A percentile compares a stretch with the other conserved stretches of the same genome.
phyloP scores from a whole-genome alignment of 1,284 basidiomycete species.

The Mycena citricolor region DNA sequence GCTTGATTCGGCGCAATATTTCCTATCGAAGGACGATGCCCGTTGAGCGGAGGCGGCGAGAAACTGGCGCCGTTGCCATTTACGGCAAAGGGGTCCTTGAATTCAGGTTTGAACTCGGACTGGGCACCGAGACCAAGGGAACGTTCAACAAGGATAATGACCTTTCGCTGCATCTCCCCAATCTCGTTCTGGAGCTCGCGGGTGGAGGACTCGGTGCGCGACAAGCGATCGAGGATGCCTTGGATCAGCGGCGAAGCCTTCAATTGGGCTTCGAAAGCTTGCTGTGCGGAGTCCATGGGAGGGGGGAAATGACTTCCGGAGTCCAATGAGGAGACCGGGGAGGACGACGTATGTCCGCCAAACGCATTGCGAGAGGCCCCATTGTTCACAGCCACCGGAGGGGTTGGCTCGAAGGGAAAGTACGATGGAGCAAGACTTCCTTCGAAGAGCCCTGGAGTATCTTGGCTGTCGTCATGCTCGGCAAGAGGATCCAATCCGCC shows the following conservation, averaged over 20 bases:
- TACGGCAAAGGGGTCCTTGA: constrained; percentile 74
- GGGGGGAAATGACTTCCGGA: constrained; percentile 63
- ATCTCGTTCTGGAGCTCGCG: constrained; percentile 76
- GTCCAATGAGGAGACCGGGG: constrained; percentile 74
- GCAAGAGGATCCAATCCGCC: constrained; percentile 52
- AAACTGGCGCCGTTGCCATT: constrained; percentile 35
- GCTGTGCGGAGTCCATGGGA: constrained; percentile 40
- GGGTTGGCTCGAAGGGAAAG: constrained; percentile 28
- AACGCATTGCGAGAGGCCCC: constrained; percentile 40
- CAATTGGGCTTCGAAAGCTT: constrained; percentile 68
- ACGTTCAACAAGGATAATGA: constrained; percentile 73
- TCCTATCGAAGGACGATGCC: constrained; percentile 59
- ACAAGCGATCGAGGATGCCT: constrained; percentile 74
- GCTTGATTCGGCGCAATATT: constrained; percentile 69
- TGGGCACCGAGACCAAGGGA: constrained; percentile 45
- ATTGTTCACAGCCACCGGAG: constrained; percentile 33
- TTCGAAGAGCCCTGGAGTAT: constrained; percentile 19
- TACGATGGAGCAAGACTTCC: constrained; percentile 8
- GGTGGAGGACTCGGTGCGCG: constrained; percentile 67
- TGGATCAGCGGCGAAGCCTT: constrained; percentile 71
- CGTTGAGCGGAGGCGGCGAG: constrained; percentile 38
- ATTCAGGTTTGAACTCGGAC: constrained; percentile 78
- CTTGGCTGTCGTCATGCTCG: constrained; percentile 46
- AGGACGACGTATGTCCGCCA: constrained; percentile 55
- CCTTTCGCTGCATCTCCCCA: constrained; percentile 71